A percentile compares a stretch with the other conserved stretches of the same genome.
These are phyloP conservation scores for Arxiozyma slooffiae DNA, from an alignment of 1,139 yeast genomes.

Conservation along the genomic window DNA sequence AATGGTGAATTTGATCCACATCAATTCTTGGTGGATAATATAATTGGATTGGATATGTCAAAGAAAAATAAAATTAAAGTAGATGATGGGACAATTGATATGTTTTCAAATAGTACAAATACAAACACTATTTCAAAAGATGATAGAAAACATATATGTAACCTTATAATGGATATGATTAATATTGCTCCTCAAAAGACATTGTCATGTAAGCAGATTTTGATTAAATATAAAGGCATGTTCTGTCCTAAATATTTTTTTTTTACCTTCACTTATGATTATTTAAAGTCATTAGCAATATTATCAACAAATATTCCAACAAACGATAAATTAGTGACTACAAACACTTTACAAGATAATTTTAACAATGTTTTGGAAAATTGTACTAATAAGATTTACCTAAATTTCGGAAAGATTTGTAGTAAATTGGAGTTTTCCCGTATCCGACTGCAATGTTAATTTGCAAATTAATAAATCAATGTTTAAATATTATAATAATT, in stretches of 20 bases:
- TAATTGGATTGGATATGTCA: conserved; percentile 16
- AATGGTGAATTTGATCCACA: conserved; percentile 59
- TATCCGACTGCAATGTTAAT: conserved; percentile 7
- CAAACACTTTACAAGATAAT: conserved; percentile 25
- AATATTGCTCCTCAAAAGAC: conserved; percentile 53
- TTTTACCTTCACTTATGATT: conserved; percentile 61
- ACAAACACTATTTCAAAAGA: background rate
- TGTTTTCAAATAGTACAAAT: background rate
- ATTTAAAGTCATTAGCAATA: conserved; percentile 39
- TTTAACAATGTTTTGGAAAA: conserved; percentile 42
- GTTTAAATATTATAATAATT: background rate
- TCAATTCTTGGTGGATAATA: conserved; percentile 37
- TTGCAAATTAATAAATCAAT: background rate
- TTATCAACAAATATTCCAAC: conserved; percentile 26
- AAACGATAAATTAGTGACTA: conserved; percentile 17
- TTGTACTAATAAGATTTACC: conserved; percentile 48
- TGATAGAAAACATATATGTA: conserved; percentile 31
- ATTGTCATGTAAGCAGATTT: conserved; percentile 43
- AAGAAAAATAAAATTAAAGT: conserved; percentile 30
- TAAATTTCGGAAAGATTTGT: conserved; percentile 46
- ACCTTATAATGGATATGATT: conserved; percentile 54
- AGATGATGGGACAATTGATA: background rate
- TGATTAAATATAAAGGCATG: conserved; percentile 40
- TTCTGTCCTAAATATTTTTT: conserved; percentile 67
- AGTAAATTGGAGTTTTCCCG: conserved; percentile 38